Percentiles rank a stretch among this genome's conserved stretches.
Conservation (phyloP, 148 eudicot species). For the Silene uniflora region DNA sequence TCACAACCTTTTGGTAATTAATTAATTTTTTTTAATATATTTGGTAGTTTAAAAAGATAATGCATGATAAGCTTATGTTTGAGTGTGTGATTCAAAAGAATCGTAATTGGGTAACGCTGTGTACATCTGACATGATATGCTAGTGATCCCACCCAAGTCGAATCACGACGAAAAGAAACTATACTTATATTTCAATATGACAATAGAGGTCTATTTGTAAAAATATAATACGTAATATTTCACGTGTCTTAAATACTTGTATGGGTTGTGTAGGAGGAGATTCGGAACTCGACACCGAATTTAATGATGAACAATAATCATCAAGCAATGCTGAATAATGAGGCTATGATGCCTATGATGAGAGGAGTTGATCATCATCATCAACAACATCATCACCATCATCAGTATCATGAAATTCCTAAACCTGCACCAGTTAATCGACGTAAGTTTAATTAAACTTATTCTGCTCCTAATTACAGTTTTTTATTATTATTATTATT, state of each 20-base stretch:
- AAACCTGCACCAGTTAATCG: slow-evolving; percentile 77
- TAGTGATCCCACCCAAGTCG: not conserved
- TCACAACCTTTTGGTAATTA: slow-evolving; percentile 71
- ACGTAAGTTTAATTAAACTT: slow-evolving; percentile 46
- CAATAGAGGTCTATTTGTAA: not conserved
- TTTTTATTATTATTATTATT: not conserved
- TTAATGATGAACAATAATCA: slow-evolving; percentile 39
- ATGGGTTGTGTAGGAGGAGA: slow-evolving; percentile 32
- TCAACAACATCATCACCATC: slow-evolving; percentile 20
- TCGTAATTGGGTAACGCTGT: not conserved
- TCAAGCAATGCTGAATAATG: slow-evolving; percentile 39
- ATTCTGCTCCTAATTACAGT: no score
- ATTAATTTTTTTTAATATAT: no score
- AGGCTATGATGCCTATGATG: slow-evolving; percentile 40
- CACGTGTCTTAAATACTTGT: not conserved
- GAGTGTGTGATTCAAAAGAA: not conserved
- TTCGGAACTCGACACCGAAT: slow-evolving; percentile 38
- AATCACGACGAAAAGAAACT: not conserved
- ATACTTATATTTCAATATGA: not conserved
- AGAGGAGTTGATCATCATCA: slow-evolving; percentile 46
- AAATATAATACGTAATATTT: no score
- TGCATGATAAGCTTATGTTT: not conserved
- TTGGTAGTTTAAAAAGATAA: not conserved
- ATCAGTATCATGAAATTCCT: slow-evolving; percentile 56
- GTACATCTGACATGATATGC: not conserved